Evolutionary conservation across 768 basidiomycete genomes (phyloP), one percentile per base, ranked within the genome.

Genomic region (Rhizopogon vinicolor): DNA sequence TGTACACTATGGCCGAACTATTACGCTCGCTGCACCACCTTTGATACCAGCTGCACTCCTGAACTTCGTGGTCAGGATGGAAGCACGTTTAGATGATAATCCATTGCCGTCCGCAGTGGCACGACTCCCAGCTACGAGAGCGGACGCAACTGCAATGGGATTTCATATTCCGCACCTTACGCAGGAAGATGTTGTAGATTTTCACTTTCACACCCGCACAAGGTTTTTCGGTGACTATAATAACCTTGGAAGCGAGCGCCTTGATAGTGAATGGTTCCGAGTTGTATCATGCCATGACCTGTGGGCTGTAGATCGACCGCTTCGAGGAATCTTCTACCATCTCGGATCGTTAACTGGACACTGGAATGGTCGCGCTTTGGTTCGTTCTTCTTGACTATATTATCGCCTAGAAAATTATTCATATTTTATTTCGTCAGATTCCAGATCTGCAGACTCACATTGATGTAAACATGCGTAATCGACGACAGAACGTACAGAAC

Each of bases 221-320:
- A 65, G 56, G 46, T 65, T 66, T 44, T 65, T 69, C 35, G 60
- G 62, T 9, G 58, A 57, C n/a, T 57, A 65, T 16, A 60, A 55
- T 9, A 64, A 58, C n/a, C 39, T 40, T 9, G 7, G 52, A 29
- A 74, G 76, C 40, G 54, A 57, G 39, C 60, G 57, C 19, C 72
- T 76, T 56, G 82, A 83, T 59, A 63, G 63, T 44, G 79, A 80
- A 52, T 83, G 80, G 81, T 72, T 68, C 58, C 74, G 80, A 37
- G 59, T 78, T 22, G 76, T 75, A 4, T 65, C 69, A 7, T 81
- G 79, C 50, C 64, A 74, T 54, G 69, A 78, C 50, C 67, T 72
- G 4, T 73, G 68, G 64, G 59, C 64, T 22, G 61, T 62, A 33
- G 65, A 71, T 41, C 63, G 65, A n/a, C 71, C 75, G 12, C 60